Base-by-base conservation (phyloP, 1,139 yeast species). In the Entelexis paramagnoliae region DNA sequence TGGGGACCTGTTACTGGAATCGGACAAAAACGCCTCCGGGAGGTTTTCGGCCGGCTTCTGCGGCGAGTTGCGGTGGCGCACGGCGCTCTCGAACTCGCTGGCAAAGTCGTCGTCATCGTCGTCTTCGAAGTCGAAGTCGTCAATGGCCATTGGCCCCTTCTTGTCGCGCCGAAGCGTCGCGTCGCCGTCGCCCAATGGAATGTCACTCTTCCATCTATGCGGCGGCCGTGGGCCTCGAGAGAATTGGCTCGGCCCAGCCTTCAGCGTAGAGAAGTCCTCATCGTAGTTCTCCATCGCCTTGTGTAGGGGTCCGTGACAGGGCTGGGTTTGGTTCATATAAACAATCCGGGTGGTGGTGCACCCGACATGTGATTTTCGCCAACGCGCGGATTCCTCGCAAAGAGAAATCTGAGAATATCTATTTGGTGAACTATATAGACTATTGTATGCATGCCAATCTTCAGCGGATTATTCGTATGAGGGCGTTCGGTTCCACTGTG, bases 261-360 rank as follows among this genome's bases (percentile, higher is more conserved):
- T 57, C 40, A 56, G 26, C 10, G 59, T 56, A 4, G 53, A 55
- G 51, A 57, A 57, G 33, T 57, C 59, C 13, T 54, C 60, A 50
- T 58, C 60, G 55, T 54, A 55, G 48, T 48, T 50, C 56, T 58
- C 60, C 55, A 58, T 57, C 7, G 40, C 30, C 19, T 24, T 10
- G 9, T 16, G 14, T 14, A 36, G 30, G 36, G 19, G 32, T 20
- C 29, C 46, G 13, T 5, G 35, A 34, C 42, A 22, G 46, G 44
- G 48, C 40, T 22, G 48, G 32, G 33, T 35, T 33, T 30, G 41
- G 7, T 38, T 5, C 20, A 36, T 26, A 39, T 33, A 41, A 32
- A 36, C 48, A 30, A 17, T 34, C 11, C 3, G 11, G 46, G 28
- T n/a, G 19, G 36, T 14, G 36, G 14, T n/a, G 7, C 22, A 4